A percentile compares a stretch with the other conserved stretches of the same genome.
These are phyloP conservation scores for Chytriomyces confervae DNA, from an alignment of 192 early-diverging fungal genomes.

Conservation along the genomic window DNA sequence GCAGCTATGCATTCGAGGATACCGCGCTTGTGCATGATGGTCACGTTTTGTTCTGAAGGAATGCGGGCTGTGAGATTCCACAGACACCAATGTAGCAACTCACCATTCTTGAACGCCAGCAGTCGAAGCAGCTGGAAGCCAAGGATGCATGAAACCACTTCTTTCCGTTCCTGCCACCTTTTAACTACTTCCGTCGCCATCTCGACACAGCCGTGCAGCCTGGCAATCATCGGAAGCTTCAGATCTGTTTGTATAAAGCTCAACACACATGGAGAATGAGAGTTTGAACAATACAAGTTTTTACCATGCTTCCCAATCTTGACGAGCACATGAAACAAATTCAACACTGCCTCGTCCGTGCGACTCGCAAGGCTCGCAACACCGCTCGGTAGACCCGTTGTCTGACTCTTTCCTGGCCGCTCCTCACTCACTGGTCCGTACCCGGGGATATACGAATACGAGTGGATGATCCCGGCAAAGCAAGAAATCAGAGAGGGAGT, in stretches of 20 bases:
- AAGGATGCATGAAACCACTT: slow-evolving; percentile 30
- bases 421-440: no score
- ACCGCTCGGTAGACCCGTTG: slow-evolving; percentile 10
- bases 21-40: slow-evolving; percentile 46
- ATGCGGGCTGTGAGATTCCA: background rate
- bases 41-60: slow-evolving; percentile 47
- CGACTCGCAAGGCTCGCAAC: slow-evolving; percentile 24
- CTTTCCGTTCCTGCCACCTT: slow-evolving; percentile 48
- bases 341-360: slow-evolving; percentile 49
- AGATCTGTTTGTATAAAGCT: slow-evolving; percentile 34
- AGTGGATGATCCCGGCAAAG: slow-evolving; percentile 19
- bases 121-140: slow-evolving; percentile 44
- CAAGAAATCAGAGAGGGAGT: slow-evolving; percentile 16
- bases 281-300: background rate
- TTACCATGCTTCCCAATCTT: slow-evolving; percentile 51
- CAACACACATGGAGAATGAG: slow-evolving; percentile 13
- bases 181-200: slow-evolving; percentile 41
- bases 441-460: background rate
- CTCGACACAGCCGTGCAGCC: slow-evolving; percentile 46
- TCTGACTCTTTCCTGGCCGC: no score
- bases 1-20: slow-evolving; percentile 34
- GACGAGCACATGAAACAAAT: slow-evolving; percentile 42
- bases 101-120: slow-evolving; percentile 49
- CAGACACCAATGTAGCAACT: background rate
- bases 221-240: slow-evolving; percentile 48